phyloP scores from a whole-genome alignment of 768 basidiomycete species.

The Suillus fuscotomentosus region DNA sequence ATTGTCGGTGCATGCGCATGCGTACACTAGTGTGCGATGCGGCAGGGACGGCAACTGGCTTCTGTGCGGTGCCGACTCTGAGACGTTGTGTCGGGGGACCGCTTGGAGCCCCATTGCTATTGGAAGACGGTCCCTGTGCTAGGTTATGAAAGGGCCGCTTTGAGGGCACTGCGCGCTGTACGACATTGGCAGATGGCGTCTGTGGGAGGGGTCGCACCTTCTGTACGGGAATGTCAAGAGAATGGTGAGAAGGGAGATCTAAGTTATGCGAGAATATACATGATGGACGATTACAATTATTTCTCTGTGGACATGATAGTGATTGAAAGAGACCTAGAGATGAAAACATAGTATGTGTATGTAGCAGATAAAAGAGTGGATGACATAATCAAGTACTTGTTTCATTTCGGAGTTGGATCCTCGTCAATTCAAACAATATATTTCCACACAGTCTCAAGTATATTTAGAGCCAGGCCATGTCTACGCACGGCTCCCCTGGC shows the following conservation, averaged over 20 bases:
- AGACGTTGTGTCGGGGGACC: conserved; percentile 70
- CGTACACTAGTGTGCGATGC: conserved; percentile 33
- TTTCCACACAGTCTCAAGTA: not conserved
- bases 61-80: conserved; percentile 45
- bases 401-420: not conserved
- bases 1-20: conserved; percentile 15
- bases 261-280: conserved; percentile 70
- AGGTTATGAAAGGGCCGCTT: conserved; percentile 45
- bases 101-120: conserved; percentile 9
- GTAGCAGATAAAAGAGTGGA: too few species aligned
- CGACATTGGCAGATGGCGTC: conserved; percentile 9
- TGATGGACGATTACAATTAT: conserved; percentile 44
- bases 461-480: not conserved
- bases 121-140: conserved; percentile 26
- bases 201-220: conserved; percentile 15
- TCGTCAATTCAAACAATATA: too few species aligned
- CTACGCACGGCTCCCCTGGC: not conserved
- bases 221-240: conserved; percentile 40
- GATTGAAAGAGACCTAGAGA: conserved; percentile 54
- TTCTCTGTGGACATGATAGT: conserved; percentile 56
- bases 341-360: conserved; percentile 54
- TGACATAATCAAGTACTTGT: conserved; percentile 2
- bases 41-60: conserved; percentile 43
- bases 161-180: conserved; percentile 37
- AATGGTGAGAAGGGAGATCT: conserved; percentile 33